Evolutionary conservation across 2,329 filamentous ascomycete genomes (phyloP), one percentile per base, ranked within the genome.

Genomic region (Aotearoamyces nothofagi): DNA sequence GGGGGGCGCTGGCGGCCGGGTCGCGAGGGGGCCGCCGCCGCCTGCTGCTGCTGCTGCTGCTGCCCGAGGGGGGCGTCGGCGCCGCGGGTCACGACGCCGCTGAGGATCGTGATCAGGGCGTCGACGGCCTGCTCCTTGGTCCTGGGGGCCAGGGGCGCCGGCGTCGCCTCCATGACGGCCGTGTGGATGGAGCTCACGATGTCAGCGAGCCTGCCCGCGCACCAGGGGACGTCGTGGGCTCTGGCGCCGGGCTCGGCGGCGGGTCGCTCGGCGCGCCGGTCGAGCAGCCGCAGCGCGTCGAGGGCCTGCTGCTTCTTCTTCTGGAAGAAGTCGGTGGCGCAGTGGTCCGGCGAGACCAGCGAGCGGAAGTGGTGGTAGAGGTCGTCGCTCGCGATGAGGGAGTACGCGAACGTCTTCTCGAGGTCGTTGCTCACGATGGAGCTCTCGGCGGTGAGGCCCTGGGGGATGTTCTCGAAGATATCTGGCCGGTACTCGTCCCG

Each of bases 321-420:
- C 5, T 27, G n/a, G 22, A 32, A 32, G 8, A 27, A 22, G 2
- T 15, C 14, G 1, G 17, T 13, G 7, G 24, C 16, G 17, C 24
- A 27, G 15, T 28, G 13, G 5, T 26, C 19, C 1, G 30, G 14
- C 13, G 30, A 22, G 12, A 32, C 24, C 13, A 32, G 15, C 7
- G 17, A 17, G 8, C 30, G 24, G 24, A 32, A 27, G 8, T 15
- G 22, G 15, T 22, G 24, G 24, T 27, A 32, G n/a, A 32, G 12
- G 9, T 17, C 24, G 5, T 15, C 13, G 13, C 27, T 27, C 24
- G 22, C 24, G 11, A 28, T 17, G 2, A 27, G 24, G n/a, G 15
- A 14, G 9, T 22, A 14, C 3, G 30, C 30, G 10, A 32, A 16
- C 3, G 24, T 32, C 3, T 16, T 23, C 24, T 32, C 24, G 2